These are phyloP conservation scores for Xylariaceae sp. DNA, from an alignment of 2,329 filamentous ascomycete species.

Conservation along the genomic window DNA sequence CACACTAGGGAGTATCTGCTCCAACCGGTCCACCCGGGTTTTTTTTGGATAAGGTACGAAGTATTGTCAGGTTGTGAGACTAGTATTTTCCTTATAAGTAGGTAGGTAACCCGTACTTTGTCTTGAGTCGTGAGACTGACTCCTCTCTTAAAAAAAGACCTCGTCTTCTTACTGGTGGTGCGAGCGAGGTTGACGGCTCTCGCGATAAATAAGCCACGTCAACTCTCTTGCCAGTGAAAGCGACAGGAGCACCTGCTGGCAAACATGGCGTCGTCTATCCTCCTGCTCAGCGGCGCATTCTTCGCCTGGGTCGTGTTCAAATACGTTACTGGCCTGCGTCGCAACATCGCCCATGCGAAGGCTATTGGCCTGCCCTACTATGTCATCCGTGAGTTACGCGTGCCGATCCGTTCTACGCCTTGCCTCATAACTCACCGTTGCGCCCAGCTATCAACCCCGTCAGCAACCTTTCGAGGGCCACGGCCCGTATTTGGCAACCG, in stretches of 20 bases:
- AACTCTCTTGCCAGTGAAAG: not conserved
- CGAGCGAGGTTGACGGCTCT: not conserved
- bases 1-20: not conserved
- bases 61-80: not conserved
- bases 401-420: not conserved
- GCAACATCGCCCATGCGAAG: slow-evolving; percentile 47
- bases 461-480: slow-evolving; percentile 51
- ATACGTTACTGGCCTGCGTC: slow-evolving; percentile 33
- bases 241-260: not conserved
- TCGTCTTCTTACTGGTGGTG: not conserved
- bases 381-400: slow-evolving; percentile 45
- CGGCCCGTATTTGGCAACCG: slow-evolving; percentile 48
- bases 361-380: slow-evolving; percentile 48
- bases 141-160: not conserved
- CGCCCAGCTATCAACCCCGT: slow-evolving; percentile 44
- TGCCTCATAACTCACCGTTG: slow-evolving; percentile 1
- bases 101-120: not conserved
- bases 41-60: not conserved
- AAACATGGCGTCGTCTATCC: slow-evolving; percentile 36
- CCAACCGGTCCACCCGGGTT: not conserved
- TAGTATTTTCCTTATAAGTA: not conserved
- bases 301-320: slow-evolving; percentile 33
- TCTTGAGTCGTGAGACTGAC: not conserved
- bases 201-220: not conserved
- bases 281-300: slow-evolving; percentile 32